Base-by-base conservation (phyloP, 768 basidiomycete genomes). In the Naganishia friedmannii region DNA sequence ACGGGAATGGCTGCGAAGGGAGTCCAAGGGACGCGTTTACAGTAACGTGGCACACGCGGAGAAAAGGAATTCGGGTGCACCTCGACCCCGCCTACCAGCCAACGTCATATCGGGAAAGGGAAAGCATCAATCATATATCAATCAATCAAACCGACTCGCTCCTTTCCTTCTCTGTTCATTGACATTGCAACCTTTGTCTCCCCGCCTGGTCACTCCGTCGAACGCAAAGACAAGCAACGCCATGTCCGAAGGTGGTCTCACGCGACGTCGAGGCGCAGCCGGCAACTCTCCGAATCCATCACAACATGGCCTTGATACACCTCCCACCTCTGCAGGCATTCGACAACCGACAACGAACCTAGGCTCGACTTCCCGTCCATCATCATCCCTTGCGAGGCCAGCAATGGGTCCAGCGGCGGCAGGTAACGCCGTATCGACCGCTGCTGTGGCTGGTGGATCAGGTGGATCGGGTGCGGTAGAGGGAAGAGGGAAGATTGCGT, bases 401-500 rank as follows among this genome's bases (percentile, higher is more conserved):
- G 32, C 53, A 17, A 63, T 63, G 60, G 60, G 60, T 8, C 26
- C 60, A n/a, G n/a, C 57, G 29, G 34, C 53, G 23, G 53, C 73
- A n/a, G 54, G 57, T 0, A 60, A 69, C 15, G 67, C 72, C 9
- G 72, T 72, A 66, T 13, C 73, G 23, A 65, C 73, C 10, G 55
- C 66, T 21, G 65, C 56, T 15, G 72, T 63, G 89, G 91, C 69
- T 87, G 77, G 76, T n/a, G 75, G 73, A 23, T 70, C 69, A 37
- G 70, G 72, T 9, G 76, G 75, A 12, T 70, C 72, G 12, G 81
- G 79, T 48, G 92, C 93, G 1, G 89, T 95, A 73, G 89, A 89
- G 70, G 90, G 92, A 57, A 88, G 93, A 31, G 87, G 86, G 75
- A 92, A 89, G 83, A 87, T 99, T 77, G 96, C 95, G 6, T 97